phyloP scores from a whole-genome alignment of 768 basidiomycete species.

The Antrodiella citrinella region DNA sequence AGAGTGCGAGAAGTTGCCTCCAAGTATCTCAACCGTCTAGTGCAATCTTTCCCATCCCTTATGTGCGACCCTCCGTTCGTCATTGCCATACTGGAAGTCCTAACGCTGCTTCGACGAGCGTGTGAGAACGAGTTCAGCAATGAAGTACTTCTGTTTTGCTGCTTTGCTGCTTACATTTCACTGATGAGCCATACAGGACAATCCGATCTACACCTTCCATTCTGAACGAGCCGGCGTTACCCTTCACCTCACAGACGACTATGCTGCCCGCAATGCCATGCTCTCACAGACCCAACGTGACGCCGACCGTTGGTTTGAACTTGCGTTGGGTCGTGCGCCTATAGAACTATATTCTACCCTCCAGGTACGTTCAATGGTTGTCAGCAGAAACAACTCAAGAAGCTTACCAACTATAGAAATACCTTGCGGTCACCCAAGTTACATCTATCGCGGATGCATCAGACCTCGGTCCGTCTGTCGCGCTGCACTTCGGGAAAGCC shows the following conservation, averaged over 20 bases:
- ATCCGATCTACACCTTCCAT: constrained; percentile 74
- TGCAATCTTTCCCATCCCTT: constrained; percentile 88
- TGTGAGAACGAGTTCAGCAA: constrained; percentile 89
- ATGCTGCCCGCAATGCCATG: constrained; percentile 78
- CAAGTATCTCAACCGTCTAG: constrained; percentile 75
- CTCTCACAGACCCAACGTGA: constrained; percentile 64
- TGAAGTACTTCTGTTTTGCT: too few species aligned
- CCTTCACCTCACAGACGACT: constrained; percentile 80
- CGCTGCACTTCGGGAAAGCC: constrained; percentile 76
- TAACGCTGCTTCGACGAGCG: constrained; percentile 80
- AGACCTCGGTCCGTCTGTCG: constrained; percentile 88
- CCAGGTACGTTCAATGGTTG: constrained; percentile 46
- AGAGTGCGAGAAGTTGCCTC: constrained; percentile 79
- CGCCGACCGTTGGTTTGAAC: constrained; percentile 77
- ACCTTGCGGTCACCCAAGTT: constrained; percentile 70
- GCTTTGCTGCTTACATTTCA: constrained; percentile 1
- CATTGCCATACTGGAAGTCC: constrained; percentile 81
- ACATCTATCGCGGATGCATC: constrained; percentile 63
- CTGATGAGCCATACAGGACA: constrained; percentile 75
- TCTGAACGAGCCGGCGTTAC: constrained; percentile 72
- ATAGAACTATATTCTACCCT: constrained; percentile 88
- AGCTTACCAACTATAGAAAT: constrained; percentile 55
- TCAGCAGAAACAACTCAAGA: not conserved
- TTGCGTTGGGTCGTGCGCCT: constrained; percentile 82
- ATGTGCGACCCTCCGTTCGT: constrained; percentile 88